phyloP scores from a whole-genome alignment of 2,329 filamentous ascomycete genomes.

The Nectriaceae sp. region DNA sequence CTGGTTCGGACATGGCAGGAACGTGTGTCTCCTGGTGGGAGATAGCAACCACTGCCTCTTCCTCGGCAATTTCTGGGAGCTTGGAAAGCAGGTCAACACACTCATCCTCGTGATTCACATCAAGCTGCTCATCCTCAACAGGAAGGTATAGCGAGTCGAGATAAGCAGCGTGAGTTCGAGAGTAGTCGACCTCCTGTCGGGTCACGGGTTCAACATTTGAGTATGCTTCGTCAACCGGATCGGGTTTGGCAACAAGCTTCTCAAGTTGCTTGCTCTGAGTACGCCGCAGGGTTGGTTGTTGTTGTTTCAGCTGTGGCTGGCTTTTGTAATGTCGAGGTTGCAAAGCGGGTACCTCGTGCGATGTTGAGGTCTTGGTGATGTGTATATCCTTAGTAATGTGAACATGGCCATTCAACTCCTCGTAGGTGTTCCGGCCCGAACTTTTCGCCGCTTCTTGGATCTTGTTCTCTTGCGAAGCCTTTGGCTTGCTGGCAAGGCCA shows the following conservation, averaged over 20 bases:
- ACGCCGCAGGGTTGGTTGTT: constrained; percentile 40
- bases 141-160: constrained; percentile 29
- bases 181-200: constrained; percentile 20
- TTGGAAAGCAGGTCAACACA: constrained; percentile 26
- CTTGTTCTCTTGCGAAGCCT: constrained; percentile 24
- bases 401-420: constrained; percentile 11
- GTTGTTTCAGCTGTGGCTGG: constrained; percentile 53
- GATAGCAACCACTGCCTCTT: constrained; percentile 24
- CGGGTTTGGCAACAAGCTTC: constrained; percentile 19
- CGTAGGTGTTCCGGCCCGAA: constrained; percentile 12
- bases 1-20: constrained; percentile 44
- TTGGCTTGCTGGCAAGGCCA: constrained; percentile 23
- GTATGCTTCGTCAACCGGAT: constrained; percentile 12
- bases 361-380: constrained; percentile 17
- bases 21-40: constrained; percentile 26
- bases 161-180: constrained; percentile 28
- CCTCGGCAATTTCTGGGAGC: constrained; percentile 34
- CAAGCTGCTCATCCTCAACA: constrained; percentile 25
- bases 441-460: constrained; percentile 28
- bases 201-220: constrained; percentile 14
- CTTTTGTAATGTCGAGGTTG: constrained; percentile 54
- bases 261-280: constrained; percentile 48
- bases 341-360: constrained; percentile 26
- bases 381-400: constrained; percentile 23
- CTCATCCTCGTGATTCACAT: constrained; percentile 25